Conservation (phyloP, 495 filamentous ascomycete species). For the Rusavskia elegans region DNA sequence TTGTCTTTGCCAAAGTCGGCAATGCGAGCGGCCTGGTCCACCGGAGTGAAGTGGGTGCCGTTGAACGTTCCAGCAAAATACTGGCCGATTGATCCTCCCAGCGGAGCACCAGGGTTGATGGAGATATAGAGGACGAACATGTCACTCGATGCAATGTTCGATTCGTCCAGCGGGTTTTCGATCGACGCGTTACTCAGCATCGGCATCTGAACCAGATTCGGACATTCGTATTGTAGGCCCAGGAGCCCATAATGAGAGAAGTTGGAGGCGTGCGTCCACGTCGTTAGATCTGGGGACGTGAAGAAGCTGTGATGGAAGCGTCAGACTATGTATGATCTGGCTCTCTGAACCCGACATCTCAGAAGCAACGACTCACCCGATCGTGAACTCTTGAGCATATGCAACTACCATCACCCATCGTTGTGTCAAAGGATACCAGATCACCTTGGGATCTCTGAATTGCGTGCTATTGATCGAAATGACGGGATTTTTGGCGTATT, state of each 20-base stretch:
- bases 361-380: slow-evolving; percentile 13
- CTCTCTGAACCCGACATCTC: too few relatives aligned
- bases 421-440: slow-evolving; percentile 29
- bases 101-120: slow-evolving; percentile 41
- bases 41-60: slow-evolving; percentile 29
- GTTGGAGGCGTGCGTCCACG: slow-evolving; percentile 37
- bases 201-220: slow-evolving; percentile 31
- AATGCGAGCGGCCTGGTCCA: slow-evolving; percentile 24
- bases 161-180: slow-evolving; percentile 7
- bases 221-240: slow-evolving; percentile 45
- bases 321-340: not conserved
- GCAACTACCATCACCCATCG: slow-evolving; percentile 35
- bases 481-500: slow-evolving; percentile 37
- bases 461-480: slow-evolving; percentile 26
- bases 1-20: slow-evolving; percentile 42
- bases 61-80: slow-evolving; percentile 37
- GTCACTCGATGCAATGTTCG: slow-evolving; percentile 13
- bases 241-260: slow-evolving; percentile 35
- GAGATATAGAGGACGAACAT: slow-evolving; percentile 35
- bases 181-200: slow-evolving; percentile 19
- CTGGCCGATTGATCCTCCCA: slow-evolving; percentile 32
- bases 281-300: slow-evolving; percentile 33
- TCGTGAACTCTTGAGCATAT: slow-evolving; percentile 31
- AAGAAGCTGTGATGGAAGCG: slow-evolving; percentile 18
- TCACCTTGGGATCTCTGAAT: slow-evolving; percentile 43